Evolutionary conservation across 2,329 filamentous ascomycete genomes (phyloP).

Genomic region (Phialocephala subalpina): DNA sequence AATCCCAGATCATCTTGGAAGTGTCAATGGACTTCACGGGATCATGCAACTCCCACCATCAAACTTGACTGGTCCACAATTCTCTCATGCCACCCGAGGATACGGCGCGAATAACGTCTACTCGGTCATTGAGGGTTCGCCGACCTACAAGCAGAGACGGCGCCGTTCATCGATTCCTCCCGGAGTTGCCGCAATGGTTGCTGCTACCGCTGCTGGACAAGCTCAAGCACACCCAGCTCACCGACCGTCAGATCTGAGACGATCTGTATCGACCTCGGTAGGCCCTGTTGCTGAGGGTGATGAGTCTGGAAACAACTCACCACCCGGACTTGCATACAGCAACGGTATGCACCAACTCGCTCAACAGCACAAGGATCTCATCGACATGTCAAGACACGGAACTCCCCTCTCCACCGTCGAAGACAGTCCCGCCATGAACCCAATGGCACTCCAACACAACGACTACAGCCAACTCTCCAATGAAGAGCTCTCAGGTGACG

Average conservation of each 20-base stretch:
- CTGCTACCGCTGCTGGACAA: slow-evolving; percentile 62
- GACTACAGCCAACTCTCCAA: slow-evolving; percentile 70
- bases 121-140: slow-evolving; percentile 96
- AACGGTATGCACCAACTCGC: slow-evolving; percentile 70
- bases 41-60: slow-evolving; percentile 92
- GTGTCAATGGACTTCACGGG: slow-evolving; percentile 79
- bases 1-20: slow-evolving; percentile 83
- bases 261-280: slow-evolving; percentile 89
- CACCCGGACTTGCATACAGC: slow-evolving; percentile 77
- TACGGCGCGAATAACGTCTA: slow-evolving; percentile 83
- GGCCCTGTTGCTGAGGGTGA: slow-evolving; percentile 83
- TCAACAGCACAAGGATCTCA: slow-evolving; percentile 79
- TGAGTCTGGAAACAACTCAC: slow-evolving; percentile 80
- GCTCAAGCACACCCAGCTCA: slow-evolving; percentile 69
- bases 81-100: slow-evolving; percentile 71
- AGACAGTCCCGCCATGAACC: slow-evolving; percentile 79
- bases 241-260: slow-evolving; percentile 86
- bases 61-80: slow-evolving; percentile 82
- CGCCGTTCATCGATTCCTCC: slow-evolving; percentile 92
- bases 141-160: slow-evolving; percentile 97
- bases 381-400: slow-evolving; percentile 86
- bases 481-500: slow-evolving; percentile 67
- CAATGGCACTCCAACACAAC: slow-evolving; percentile 73
- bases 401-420: slow-evolving; percentile 89
- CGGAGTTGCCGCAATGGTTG: slow-evolving; percentile 73